A percentile compares a stretch with the other conserved stretches of the same genome.
phyloP scores from a whole-genome alignment of 2,329 filamentous ascomycete species.

The Chaetomium olivaceum region DNA sequence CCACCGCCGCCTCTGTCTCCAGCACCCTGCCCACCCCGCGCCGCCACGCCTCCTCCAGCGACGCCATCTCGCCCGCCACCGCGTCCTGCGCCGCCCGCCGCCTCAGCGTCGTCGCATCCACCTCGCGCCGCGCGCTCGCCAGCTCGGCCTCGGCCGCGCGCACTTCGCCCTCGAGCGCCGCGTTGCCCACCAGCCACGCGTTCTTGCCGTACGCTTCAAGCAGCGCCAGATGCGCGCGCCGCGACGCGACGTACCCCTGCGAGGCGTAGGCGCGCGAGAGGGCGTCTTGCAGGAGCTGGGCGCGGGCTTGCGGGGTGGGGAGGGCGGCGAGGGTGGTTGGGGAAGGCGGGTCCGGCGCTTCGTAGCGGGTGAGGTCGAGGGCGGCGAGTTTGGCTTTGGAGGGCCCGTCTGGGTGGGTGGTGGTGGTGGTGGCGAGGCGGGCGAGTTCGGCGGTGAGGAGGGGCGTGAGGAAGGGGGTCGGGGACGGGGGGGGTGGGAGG shows the following conservation, averaged over 20 bases:
- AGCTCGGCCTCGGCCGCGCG: conserved; percentile 73
- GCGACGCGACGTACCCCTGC: conserved; percentile 53
- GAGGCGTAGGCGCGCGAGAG: conserved; percentile 57
- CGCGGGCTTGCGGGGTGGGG: conserved; percentile 31
- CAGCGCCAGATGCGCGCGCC: conserved; percentile 63
- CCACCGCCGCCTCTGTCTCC: conserved; percentile 83
- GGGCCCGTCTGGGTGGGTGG: conserved; percentile 24
- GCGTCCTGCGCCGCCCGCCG: conserved; percentile 70
- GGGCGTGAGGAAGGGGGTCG: conserved; percentile 62
- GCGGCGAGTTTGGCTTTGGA: conserved; percentile 51
- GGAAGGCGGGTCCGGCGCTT: conserved; percentile 55
- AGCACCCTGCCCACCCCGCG: conserved; percentile 75
- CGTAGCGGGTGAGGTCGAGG: conserved; percentile 81
- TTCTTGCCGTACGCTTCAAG: conserved; percentile 83
- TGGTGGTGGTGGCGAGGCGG: conserved; percentile 61
- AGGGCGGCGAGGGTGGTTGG: conserved; percentile 42
- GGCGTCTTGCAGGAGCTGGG: conserved; percentile 63
- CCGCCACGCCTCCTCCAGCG: conserved; percentile 74
- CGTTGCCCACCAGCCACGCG: conserved; percentile 86
- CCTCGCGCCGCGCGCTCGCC: conserved; percentile 62
- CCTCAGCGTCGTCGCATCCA: conserved; percentile 71
- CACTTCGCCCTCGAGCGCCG: conserved; percentile 72
- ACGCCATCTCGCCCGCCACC: conserved; percentile 69
- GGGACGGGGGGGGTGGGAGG: conserved; percentile 55
- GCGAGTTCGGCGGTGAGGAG: conserved; percentile 68